These are phyloP conservation scores for Jackrogersella minutella DNA, from an alignment of 495 filamentous ascomycete species.

Conservation along the genomic window DNA sequence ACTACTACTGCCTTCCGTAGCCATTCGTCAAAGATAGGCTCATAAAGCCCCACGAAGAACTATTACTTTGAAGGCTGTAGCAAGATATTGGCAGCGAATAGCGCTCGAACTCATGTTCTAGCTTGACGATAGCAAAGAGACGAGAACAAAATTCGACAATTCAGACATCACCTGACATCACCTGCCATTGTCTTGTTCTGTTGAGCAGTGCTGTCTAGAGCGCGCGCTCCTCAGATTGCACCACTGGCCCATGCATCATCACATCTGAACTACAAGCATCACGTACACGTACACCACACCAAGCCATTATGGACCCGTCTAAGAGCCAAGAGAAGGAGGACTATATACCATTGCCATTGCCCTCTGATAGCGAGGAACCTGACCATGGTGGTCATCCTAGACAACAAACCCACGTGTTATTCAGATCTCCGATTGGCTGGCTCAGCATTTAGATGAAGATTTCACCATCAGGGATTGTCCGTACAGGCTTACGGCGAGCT, in stretches of 20 bases:
- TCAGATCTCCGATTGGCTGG: conserved; percentile 9
- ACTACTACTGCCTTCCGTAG: conserved; percentile 54
- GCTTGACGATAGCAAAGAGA: conserved; percentile 69
- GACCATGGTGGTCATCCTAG: conserved; percentile 15
- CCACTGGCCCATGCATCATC: conserved; percentile 31
- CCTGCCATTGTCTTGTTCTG: conserved; percentile 36
- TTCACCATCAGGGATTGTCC: conserved; percentile 15
- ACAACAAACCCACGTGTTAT: conserved; percentile 4
- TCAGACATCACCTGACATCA: conserved; percentile 42
- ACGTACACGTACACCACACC: conserved; percentile 15
- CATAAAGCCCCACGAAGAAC: conserved; percentile 50
- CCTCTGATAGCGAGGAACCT: conserved; percentile 14
- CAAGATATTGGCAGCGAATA: conserved; percentile 60
- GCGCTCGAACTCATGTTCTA: conserved; percentile 58
- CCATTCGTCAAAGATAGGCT: conserved; percentile 56
- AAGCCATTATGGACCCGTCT: conserved; percentile 23
- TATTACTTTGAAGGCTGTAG: conserved; percentile 46
- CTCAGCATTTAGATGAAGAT: conserved; percentile 33
- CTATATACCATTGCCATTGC: conserved; percentile 21
- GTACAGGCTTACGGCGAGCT: conserved; percentile 20
- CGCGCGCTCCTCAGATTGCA: conserved; percentile 36
- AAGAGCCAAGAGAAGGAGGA: conserved; percentile 31
- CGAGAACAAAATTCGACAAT: conserved; percentile 56
- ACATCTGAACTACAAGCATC: conserved; percentile 31
- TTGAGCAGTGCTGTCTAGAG: conserved; percentile 41